Base-by-base conservation (phyloP, 306 rosid species). In the Sicyos baderoa region DNA sequence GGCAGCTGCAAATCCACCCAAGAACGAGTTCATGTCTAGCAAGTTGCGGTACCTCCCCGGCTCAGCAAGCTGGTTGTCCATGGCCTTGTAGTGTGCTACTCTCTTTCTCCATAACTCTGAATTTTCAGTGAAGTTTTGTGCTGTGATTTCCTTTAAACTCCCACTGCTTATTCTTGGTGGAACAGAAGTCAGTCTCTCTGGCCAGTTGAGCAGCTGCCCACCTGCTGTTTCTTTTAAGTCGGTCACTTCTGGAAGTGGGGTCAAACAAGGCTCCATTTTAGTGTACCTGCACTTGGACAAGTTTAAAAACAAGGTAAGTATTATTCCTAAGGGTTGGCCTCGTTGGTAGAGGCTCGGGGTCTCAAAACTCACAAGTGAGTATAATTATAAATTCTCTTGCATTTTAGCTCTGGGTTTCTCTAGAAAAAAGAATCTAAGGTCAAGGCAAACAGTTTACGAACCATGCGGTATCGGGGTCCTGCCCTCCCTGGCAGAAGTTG, bases 1-100 rank as follows among this genome's bases (percentile, higher is more conserved):
- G 18, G 96, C 91, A 52, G 99, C 97, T 19, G 96, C 91, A 79
- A 94, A 94, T 45, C 97, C 88, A 77, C 99, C 99, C 68, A 94
- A 74, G 76, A 77, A 79, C 35, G 99, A 65, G 77, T 88, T 90
- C 99, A 90, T 90, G 63, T 94, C 99, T 14, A 94, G 96, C 69
- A 94, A 49, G 64, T 94, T 94, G 12, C 97, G 76, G 48, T 88
- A 94, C 82, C 95, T 80, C 55, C 96, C 95, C 1, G 23, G 60
- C 62, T 88, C 97, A 6, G 86, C 90, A 69, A 94, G 80, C 64
- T 86, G 88, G 51, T 14, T 16, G 77, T 94, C 91, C 69, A 82
- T 18, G n/a, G 77, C 77, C 83, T 90, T 88, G 78, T 90, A 90
- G 37, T 79, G 32, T 74, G 71, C 82, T 32, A 85, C 89, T 82